phyloP scores from a whole-genome alignment of 177 flowering plant species.

The Vitis hybrid region DNA sequence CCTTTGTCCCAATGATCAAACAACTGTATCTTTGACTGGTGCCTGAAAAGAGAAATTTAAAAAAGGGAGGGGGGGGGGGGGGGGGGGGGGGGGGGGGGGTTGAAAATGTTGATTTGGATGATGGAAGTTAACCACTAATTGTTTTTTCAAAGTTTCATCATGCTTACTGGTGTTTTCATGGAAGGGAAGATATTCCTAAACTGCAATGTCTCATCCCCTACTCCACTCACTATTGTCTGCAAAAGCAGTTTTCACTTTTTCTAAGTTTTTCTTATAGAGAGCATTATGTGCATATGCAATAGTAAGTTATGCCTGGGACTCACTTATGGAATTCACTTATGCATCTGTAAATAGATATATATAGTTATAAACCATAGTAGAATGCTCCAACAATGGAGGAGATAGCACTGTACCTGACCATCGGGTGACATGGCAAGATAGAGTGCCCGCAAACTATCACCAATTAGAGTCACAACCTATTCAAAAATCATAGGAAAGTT shows the following conservation, averaged over 20 bases:
- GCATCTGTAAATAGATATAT: no score
- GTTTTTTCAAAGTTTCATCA: background rate
- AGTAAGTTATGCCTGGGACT: no score
- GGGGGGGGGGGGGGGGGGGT: no score
- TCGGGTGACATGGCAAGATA: constrained; percentile 97
- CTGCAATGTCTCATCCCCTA: constrained; percentile 93
- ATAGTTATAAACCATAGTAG: background rate
- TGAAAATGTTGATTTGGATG: no score
- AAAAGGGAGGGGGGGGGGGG: no score
- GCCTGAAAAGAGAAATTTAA: constrained; percentile 42
- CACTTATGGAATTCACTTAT: no score
- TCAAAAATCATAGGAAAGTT: no score
- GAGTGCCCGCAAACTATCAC: constrained; percentile 83
- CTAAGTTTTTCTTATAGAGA: no score
- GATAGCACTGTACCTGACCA: constrained; percentile 67
- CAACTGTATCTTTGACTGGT: constrained; percentile 16
- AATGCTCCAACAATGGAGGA: background rate
- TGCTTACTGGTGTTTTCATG: constrained; percentile 67
- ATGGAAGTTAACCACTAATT: no score
- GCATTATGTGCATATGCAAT: no score
- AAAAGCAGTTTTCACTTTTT: background rate
- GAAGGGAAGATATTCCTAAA: constrained; percentile 98
- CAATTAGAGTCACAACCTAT: constrained; percentile 94
- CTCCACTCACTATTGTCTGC: constrained; percentile 99
- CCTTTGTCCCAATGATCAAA: no score